phyloP scores from a whole-genome alignment of 2,329 filamentous ascomycete species.

The Gliomastix tumulicola region DNA sequence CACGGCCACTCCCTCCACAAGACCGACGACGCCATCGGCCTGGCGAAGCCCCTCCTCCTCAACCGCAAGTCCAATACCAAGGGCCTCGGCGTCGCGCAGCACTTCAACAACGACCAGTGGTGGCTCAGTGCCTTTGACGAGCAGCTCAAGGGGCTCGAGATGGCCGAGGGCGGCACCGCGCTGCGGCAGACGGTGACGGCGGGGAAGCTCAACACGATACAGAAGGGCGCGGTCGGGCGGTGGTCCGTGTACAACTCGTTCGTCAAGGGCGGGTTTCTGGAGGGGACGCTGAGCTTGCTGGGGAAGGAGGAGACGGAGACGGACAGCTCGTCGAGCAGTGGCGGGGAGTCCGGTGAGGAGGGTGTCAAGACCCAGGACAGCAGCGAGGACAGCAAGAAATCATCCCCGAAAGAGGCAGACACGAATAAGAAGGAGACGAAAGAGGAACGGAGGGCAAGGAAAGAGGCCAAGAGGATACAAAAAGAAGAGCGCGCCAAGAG shows the following conservation, averaged over 20 bases:
- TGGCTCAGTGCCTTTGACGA: slow-evolving; percentile 95
- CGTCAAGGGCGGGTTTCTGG: slow-evolving; percentile 70
- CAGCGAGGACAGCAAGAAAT: slow-evolving; percentile 9
- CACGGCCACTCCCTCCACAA: slow-evolving; percentile 82
- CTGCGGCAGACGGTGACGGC: slow-evolving; percentile 45
- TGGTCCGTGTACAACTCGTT: slow-evolving; percentile 77
- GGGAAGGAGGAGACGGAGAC: slow-evolving; percentile 16
- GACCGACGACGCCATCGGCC: slow-evolving; percentile 63
- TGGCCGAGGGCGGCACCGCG: slow-evolving; percentile 46
- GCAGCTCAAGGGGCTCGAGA: slow-evolving; percentile 74
- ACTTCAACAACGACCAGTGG: slow-evolving; percentile 76
- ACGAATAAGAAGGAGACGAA: slow-evolving; percentile 28
- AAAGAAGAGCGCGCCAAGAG: slow-evolving; percentile 16
- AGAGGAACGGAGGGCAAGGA: slow-evolving; percentile 30
- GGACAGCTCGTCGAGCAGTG: too few relatives aligned
- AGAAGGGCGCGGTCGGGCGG: slow-evolving; percentile 41
- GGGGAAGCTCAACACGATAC: slow-evolving; percentile 49
- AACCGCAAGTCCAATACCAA: slow-evolving; percentile 74
- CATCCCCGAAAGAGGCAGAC: slow-evolving; percentile 21
- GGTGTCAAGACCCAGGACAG: slow-evolving; percentile 1
- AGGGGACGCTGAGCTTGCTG: slow-evolving; percentile 54
- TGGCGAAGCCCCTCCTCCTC: slow-evolving; percentile 76
- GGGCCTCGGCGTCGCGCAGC: slow-evolving; percentile 72
- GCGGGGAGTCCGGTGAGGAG: slow-evolving; percentile 1
- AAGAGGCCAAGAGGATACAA: slow-evolving; percentile 20